phyloP scores from a whole-genome alignment of 192 early-diverging fungal genomes.

The Ambispora gerdemannii region DNA sequence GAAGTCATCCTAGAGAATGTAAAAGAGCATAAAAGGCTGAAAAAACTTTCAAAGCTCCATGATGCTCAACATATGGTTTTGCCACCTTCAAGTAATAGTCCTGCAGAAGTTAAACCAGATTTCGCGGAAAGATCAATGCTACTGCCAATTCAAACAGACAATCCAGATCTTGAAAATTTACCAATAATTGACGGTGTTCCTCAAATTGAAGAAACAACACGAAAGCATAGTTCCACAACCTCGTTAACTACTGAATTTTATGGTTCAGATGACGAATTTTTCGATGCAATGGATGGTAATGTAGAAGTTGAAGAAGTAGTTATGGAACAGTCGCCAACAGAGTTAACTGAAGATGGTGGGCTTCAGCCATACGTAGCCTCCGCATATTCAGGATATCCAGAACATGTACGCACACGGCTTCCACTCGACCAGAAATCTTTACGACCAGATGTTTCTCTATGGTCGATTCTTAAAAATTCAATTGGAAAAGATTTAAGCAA shows the following conservation, averaged over 20 bases:
- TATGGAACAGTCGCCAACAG: background rate
- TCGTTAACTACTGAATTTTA: conserved; percentile 8
- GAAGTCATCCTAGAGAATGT: conserved; percentile 37
- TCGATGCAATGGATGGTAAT: conserved; percentile 55
- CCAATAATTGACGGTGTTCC: background rate
- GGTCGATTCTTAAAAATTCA: conserved; percentile 84
- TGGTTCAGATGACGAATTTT: conserved; percentile 62
- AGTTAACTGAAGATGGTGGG: background rate
- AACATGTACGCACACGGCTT: conserved; percentile 43
- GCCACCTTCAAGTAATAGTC: conserved; percentile 35
- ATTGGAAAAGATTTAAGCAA: conserved; percentile 84
- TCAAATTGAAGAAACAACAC: background rate
- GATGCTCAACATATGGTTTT: conserved; percentile 25
- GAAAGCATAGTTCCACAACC: background rate
- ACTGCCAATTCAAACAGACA: background rate
- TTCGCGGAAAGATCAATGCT: background rate
- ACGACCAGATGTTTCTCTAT: conserved; percentile 71
- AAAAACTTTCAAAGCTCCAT: conserved; percentile 17
- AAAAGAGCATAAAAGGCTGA: conserved; percentile 34
- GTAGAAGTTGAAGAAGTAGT: conserved; percentile 34
- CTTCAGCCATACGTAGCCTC: conserved; percentile 34
- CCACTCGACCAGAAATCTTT: conserved; percentile 48
- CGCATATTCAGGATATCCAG: conserved; percentile 45
- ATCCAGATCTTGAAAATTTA: background rate
- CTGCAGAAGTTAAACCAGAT: conserved; percentile 32